Percentiles rank a stretch among this genome's conserved stretches.
Conservation (phyloP, 768 basidiomycete genomes). For the Russula sp. region DNA sequence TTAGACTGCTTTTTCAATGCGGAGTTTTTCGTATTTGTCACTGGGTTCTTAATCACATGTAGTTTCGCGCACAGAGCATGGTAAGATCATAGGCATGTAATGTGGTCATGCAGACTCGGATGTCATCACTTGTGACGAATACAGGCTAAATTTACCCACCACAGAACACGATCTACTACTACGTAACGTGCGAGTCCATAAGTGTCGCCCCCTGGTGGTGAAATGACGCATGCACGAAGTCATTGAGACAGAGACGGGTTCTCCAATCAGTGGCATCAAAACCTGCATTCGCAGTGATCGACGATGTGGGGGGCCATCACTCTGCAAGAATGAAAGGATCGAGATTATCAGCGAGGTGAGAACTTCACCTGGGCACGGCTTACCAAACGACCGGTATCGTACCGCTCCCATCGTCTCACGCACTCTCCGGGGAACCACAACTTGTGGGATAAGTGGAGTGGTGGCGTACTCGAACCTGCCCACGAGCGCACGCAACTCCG, state of each 20-base stretch:
- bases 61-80: too few species aligned
- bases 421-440: background rate
- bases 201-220: background rate
- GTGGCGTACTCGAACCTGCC: background rate
- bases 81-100: background rate
- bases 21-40: background rate
- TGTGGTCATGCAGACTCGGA: background rate
- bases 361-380: background rate
- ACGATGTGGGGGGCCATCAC: background rate
- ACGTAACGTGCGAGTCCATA: background rate
- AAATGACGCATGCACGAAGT: background rate
- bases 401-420: background rate
- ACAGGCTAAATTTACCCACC: background rate
- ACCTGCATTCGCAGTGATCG: background rate
- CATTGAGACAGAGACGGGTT: background rate
- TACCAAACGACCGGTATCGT: conserved; percentile 5
- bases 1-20: background rate
- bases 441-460: background rate
- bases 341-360: background rate
- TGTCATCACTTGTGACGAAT: background rate
- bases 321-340: background rate
- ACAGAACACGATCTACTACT: background rate
- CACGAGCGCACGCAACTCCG: conserved; percentile 2
- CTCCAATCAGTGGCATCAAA: background rate
- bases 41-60: background rate